Evolutionary conservation across 2,329 filamentous ascomycete species (phyloP).

Genomic region (Neurospora sp.): DNA sequence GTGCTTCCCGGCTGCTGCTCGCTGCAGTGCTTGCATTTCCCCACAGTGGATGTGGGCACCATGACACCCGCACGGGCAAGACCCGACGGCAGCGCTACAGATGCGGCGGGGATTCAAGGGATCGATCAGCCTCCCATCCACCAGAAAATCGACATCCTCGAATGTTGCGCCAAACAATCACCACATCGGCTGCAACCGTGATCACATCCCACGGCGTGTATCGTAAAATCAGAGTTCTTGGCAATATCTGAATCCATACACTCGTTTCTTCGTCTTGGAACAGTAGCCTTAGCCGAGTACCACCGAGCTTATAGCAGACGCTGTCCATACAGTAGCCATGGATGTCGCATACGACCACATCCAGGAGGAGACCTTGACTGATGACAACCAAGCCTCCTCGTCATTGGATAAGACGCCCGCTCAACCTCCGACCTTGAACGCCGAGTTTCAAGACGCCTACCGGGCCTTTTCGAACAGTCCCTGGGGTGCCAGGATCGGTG

Average conservation of each 20-base stretch:
- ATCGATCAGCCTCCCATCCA: neutral
- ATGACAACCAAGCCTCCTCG: constrained; percentile 39
- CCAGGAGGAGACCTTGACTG: constrained; percentile 65
- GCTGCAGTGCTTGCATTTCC: neutral
- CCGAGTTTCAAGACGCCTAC: constrained; percentile 90
- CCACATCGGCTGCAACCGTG: neutral
- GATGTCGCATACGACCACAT: constrained; percentile 98
- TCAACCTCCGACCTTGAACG: constrained; percentile 54
- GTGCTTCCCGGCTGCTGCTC: neutral
- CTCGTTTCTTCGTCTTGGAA: neutral
- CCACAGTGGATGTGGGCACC: neutral
- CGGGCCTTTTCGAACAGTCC: constrained; percentile 83
- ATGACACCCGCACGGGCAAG: neutral
- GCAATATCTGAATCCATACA: neutral
- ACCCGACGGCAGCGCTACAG: neutral
- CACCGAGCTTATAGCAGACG: neutral
- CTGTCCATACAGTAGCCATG: constrained; percentile 42
- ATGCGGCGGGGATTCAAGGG: neutral
- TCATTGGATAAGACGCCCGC: constrained; percentile 29
- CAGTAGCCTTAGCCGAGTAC: neutral
- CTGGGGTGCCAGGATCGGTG: constrained; percentile 83
- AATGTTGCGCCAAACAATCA: neutral
- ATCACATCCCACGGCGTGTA: neutral
- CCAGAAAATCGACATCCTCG: neutral
- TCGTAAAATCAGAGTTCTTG: neutral